Base-by-base conservation (phyloP, 768 basidiomycete species). In the Butyriboletus loyo region DNA sequence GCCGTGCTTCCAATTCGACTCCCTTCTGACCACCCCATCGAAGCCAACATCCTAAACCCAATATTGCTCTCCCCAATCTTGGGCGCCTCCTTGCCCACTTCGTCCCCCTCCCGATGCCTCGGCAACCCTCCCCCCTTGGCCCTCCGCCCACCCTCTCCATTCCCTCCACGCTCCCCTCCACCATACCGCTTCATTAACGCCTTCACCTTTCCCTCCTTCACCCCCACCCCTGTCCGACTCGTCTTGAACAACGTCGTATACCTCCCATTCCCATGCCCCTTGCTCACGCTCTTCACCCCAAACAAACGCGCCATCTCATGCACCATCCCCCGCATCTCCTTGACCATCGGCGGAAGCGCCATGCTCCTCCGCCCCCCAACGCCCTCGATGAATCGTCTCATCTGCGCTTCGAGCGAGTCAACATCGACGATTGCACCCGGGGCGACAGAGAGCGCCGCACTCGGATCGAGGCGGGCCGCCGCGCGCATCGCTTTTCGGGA, bases 21-120 rank as follows among this genome's bases (percentile, higher is more conserved):
- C 0, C 93, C 93, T 61, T 92, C 89, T 4, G 81, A 67, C 93
- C 93, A 96, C 37, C 95, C 95, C 95, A 98, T 97, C 54, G 80
- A 75, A 15, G 86, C 83, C 56, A 98, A 67, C 83, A 98, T 81
- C 72, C 72, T 82, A 74, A 96, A 97, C 0, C 96, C 96, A 45
- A 94, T 63, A 60, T 98, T 98, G 2, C 81, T 73, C 56, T 80
- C 75, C 14, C 81, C 85, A 49, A 98, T 87, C 72, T 86, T 92
- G 2, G 89, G 89, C 14, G 91, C 92, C 43, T 85, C 85, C 76
- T 86, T 86, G 15, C 94, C 94, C 41, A 97, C 92, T 57, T 86
- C 85, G 46, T 95, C 92, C 25, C 94, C 94, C 31, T 97, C 94
- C 42, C 72, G 76, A 49, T 88, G 87, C 52, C 73, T 73, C 19